phyloP scores from a whole-genome alignment of 83 land plant species.

The Picea abies region DNA sequence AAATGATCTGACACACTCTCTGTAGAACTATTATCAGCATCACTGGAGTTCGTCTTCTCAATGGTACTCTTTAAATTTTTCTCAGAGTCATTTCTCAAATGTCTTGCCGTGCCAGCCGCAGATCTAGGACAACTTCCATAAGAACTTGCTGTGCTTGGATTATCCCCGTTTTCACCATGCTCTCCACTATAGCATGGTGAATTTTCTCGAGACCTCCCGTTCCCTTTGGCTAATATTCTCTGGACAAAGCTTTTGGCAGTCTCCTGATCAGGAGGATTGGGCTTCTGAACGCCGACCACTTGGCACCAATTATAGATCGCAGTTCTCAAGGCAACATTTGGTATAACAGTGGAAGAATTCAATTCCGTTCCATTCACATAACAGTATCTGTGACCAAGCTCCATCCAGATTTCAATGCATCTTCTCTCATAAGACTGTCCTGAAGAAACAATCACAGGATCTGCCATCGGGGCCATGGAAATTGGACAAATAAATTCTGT shows the following conservation, averaged over 20 bases:
- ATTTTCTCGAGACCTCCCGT: background rate
- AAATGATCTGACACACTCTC: background rate
- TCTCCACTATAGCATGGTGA: conserved; percentile 1
- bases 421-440: conserved; percentile 85
- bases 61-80: background rate
- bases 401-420: conserved; percentile 62
- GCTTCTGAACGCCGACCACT: conserved; percentile 21
- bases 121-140: background rate
- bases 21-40: background rate
- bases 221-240: conserved; percentile 12
- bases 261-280: conserved; percentile 27
- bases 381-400: conserved; percentile 33
- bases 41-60: background rate
- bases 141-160: background rate
- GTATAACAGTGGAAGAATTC: conserved; percentile 32
- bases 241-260: conserved; percentile 32
- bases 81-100: background rate
- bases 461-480: conserved; percentile 68
- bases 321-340: conserved; percentile 51
- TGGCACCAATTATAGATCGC: conserved; percentile 65
- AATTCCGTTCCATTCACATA: conserved; percentile 21
- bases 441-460: conserved; percentile 85
- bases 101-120: background rate
- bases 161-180: background rate
- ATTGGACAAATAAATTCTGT: conserved; percentile 82